These are phyloP conservation scores for Trypanosoma lewisi DNA, from an alignment of 208 protist genomes.

Conservation along the genomic window DNA sequence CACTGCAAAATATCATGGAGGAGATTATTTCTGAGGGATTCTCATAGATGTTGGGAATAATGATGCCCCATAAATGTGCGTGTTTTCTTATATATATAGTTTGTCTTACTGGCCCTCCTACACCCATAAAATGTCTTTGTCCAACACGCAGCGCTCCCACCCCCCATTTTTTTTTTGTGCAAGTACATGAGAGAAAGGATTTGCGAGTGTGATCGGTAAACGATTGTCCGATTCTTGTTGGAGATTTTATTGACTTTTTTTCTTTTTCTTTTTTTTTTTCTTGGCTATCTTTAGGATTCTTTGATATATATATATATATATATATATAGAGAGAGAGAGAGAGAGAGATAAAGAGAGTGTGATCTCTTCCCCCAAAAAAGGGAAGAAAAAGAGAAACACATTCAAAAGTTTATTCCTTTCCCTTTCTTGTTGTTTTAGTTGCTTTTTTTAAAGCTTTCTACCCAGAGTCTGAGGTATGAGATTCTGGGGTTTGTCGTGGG, in stretches of 20 bases:
- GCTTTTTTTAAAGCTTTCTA: not conserved
- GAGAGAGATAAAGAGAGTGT: no score
- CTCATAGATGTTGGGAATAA: not conserved
- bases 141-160: no score
- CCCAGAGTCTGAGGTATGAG: not conserved
- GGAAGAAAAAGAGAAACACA: not conserved
- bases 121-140: no score
- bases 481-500: not conserved
- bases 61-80: not conserved
- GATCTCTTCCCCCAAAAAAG: not conserved
- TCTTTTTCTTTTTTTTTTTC: not conserved
- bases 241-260: no score
- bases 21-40: conserved; percentile 1
- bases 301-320: no score
- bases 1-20: conserved; percentile 7
- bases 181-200: no score
- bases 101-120: not conserved
- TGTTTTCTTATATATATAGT: not conserved
- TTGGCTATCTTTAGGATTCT: not conserved
- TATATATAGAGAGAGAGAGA: no score
- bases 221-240: no score
- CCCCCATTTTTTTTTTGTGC: no score
- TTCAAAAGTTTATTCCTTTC: not conserved
- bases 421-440: not conserved
- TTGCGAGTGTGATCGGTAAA: not conserved